These are phyloP conservation scores for Chaetomiaceae sp. DNA, from an alignment of 2,329 filamentous ascomycete genomes.

Conservation along the genomic window DNA sequence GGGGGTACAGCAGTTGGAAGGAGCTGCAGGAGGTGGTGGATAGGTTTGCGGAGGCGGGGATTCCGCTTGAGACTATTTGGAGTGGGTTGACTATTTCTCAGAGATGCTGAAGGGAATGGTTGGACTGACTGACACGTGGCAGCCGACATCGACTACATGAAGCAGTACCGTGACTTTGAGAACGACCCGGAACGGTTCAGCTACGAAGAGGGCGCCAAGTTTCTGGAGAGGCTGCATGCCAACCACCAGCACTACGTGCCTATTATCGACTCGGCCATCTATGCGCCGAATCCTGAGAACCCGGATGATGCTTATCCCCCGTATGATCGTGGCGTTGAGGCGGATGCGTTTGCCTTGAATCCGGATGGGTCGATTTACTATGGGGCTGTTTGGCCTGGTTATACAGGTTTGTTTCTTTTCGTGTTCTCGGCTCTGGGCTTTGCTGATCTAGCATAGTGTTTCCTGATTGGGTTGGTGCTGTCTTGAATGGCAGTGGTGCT, in stretches of 20 bases:
- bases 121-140: slow-evolving; percentile 16
- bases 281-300: slow-evolving; percentile 68
- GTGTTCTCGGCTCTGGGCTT: background rate
- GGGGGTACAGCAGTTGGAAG: slow-evolving; percentile 74
- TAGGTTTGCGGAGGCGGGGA: slow-evolving; percentile 59
- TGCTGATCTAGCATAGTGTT: slow-evolving; percentile 42
- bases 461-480: slow-evolving; percentile 64
- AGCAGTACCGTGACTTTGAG: slow-evolving; percentile 58
- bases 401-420: slow-evolving; percentile 35
- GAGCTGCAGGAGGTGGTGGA: slow-evolving; percentile 62
- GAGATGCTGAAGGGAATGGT: no score
- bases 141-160: slow-evolving; percentile 71
- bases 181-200: slow-evolving; percentile 55
- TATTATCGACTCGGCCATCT: slow-evolving; percentile 69
- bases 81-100: no score
- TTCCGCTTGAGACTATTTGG: slow-evolving; percentile 72
- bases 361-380: slow-evolving; percentile 53
- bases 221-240: slow-evolving; percentile 58
- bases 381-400: slow-evolving; percentile 71
- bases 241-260: slow-evolving; percentile 66
- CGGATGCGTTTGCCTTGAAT: slow-evolving; percentile 52
- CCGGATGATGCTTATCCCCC: slow-evolving; percentile 57
- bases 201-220: slow-evolving; percentile 52
- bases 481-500: slow-evolving; percentile 58
- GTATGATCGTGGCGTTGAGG: slow-evolving; percentile 57